Evolutionary conservation across 441 rosid genomes (phyloP), one percentile per base, ranked within the genome.

Genomic region (Rhodomyrtus psidioides): DNA sequence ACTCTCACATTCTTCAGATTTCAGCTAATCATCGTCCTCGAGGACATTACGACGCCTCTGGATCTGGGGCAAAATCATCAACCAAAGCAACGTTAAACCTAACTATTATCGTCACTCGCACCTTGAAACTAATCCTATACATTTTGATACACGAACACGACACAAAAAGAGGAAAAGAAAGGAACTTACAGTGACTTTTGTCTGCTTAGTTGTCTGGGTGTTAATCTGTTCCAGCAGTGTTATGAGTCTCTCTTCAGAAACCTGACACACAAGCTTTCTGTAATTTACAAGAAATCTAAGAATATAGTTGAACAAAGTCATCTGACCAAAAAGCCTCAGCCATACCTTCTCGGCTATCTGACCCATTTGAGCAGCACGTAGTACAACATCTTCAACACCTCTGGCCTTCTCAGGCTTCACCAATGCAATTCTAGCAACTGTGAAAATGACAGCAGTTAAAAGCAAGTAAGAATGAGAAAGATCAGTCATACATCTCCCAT

Each of bases 341-440:
- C 46, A 56, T 89, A 96, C 99, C 98, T 96, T 96, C 87, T 97
- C 98, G 87, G 81, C 97, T 30, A 97, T 95, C 92, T 96, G 99
- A 86, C 99, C 98, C 94, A 87, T 93, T 88, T 95, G 98, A 84
- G 98, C 95, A 89, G 98, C 95, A 90, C 99, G 92, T 84, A 97
- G 91, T 75, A 96, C 81, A 82, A 94, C 95, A 90, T 97, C 99
- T 90, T 97, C 98, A 84, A 97, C 99, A 46, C 98, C 91, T 89
- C 95, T 95, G 81, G 98, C 98, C 91, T 97, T 97, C 91, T 97
- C 99, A 89, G 99, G 99, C 91, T 97, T 97, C 91, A 97, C 99
- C 93, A 97, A 86, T 27, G 99, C 99, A 89, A 97, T 97, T 88
- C 99, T 93, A 83, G 98, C 96, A 88, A 97, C 99, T 96, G 79